A percentile compares a stretch with the other conserved stretches of the same genome.
Evolutionary conservation across 2,329 filamentous ascomycete genomes (phyloP).

Genomic region (Cordyceps tenuipes): DNA sequence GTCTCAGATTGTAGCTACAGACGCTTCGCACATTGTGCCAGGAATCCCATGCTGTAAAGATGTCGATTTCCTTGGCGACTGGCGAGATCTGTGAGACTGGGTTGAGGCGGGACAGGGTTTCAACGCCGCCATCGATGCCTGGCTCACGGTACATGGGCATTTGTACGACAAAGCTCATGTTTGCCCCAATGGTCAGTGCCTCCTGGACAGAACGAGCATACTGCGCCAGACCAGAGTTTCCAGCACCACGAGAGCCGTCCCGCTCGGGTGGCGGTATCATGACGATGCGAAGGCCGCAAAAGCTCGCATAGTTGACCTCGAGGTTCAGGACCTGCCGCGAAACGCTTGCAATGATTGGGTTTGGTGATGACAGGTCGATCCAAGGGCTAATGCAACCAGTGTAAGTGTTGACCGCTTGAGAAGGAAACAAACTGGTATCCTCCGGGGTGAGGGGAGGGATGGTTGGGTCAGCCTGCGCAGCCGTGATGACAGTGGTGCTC

Average conservation of each 20-base stretch:
- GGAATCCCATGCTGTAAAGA: slow-evolving; percentile 81
- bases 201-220: slow-evolving; percentile 82
- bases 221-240: slow-evolving; percentile 51
- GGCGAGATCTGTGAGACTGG: slow-evolving; percentile 22
- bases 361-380: slow-evolving; percentile 80
- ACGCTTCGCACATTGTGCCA: slow-evolving; percentile 83
- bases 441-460: slow-evolving; percentile 65
- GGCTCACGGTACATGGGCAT: slow-evolving; percentile 75
- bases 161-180: slow-evolving; percentile 72
- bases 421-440: slow-evolving; percentile 67
- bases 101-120: slow-evolving; percentile 41
- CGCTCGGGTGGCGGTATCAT: slow-evolving; percentile 70
- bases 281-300: slow-evolving; percentile 81
- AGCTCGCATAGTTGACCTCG: slow-evolving; percentile 90
- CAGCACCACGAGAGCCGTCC: slow-evolving; percentile 45
- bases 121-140: slow-evolving; percentile 42
- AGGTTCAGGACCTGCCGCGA: slow-evolving; percentile 85
- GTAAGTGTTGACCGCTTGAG: slow-evolving; percentile 60
- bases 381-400: slow-evolving; percentile 78
- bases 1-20: slow-evolving; percentile 74
- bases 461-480: slow-evolving; percentile 45
- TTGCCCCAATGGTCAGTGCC: slow-evolving; percentile 63
- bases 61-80: slow-evolving; percentile 36
- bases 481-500: slow-evolving; percentile 33
- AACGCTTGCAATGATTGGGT: slow-evolving; percentile 75